A percentile compares a stretch with the other conserved stretches of the same genome.
Conservation (phyloP, 805 yeast genomes). For the Komagataella mondaviorum region DNA sequence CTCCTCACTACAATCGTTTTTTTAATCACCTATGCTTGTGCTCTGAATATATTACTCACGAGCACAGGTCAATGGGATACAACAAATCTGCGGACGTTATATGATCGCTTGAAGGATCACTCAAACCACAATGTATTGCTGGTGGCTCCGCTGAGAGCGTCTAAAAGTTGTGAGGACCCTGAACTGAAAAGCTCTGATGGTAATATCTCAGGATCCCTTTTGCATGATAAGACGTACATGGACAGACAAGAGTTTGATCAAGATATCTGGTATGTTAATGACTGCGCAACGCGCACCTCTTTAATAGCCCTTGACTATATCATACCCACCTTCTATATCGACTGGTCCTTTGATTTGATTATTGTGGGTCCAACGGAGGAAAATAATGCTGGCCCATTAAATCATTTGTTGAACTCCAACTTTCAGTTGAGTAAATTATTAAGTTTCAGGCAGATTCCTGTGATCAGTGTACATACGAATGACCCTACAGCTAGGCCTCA, state of each 20-base stretch:
- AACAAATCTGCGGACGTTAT: slow-evolving; percentile 8
- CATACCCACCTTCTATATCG: slow-evolving; percentile 22
- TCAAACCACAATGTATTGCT: slow-evolving; percentile 8
- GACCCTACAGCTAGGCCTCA: neutral
- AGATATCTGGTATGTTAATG: slow-evolving; percentile 33
- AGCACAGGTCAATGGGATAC: slow-evolving; percentile 12
- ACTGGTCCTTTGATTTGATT: slow-evolving; percentile 26
- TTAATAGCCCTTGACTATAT: slow-evolving; percentile 29
- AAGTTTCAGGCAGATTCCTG: slow-evolving; percentile 11
- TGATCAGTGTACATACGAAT: slow-evolving; percentile 7
- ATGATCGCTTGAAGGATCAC: slow-evolving; percentile 4
- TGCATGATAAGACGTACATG: slow-evolving; percentile 1
- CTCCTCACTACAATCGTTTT: neutral
- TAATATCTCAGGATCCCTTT: slow-evolving; percentile 1
- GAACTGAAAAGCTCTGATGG: slow-evolving; percentile 1
- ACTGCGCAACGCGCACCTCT: slow-evolving; percentile 28
- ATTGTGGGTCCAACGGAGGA: slow-evolving; percentile 34
- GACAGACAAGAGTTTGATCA: slow-evolving; percentile 5
- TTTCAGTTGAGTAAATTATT: slow-evolving; percentile 10
- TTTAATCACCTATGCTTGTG: neutral
- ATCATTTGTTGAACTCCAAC: slow-evolving; percentile 7
- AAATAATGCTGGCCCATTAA: slow-evolving; percentile 23
- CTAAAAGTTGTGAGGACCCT: neutral
- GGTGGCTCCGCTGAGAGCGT: slow-evolving; percentile 10
- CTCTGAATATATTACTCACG: slow-evolving; percentile 10